A percentile compares a stretch with the other conserved stretches of the same genome.
Conservation (phyloP, 1,284 basidiomycete species). For the Microstroma glucosiphilum region DNA sequence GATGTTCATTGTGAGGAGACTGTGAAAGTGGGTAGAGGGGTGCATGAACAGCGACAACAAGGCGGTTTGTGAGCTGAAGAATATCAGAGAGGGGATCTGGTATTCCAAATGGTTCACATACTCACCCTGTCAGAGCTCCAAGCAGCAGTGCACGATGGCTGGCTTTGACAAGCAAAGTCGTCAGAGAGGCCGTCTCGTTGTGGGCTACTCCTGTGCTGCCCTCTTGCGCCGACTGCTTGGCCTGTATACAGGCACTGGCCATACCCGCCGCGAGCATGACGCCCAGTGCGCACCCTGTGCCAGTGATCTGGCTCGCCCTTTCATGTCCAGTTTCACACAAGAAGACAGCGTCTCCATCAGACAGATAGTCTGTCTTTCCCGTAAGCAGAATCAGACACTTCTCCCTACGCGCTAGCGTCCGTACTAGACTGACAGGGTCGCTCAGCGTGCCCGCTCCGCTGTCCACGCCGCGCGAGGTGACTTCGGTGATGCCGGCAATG, state of each 20-base stretch:
- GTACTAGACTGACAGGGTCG: constrained; percentile 68
- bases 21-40: no score
- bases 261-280: constrained; percentile 71
- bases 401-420: constrained; percentile 66
- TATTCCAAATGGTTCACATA: no score
- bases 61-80: no score
- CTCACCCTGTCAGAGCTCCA: constrained; percentile 30
- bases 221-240: constrained; percentile 7
- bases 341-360: constrained; percentile 69
- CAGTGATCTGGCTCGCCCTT: constrained; percentile 74
- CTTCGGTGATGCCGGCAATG: constrained; percentile 64
- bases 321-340: constrained; percentile 69
- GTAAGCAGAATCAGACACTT: constrained; percentile 77
- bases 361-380: constrained; percentile 76
- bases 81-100: no score
- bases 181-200: constrained; percentile 9
- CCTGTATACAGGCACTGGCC: constrained; percentile 56
- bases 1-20: constrained; percentile 68
- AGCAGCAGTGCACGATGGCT: constrained; percentile 27
- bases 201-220: neutral
- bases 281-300: constrained; percentile 82
- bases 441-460: constrained; percentile 69
- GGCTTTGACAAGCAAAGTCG: constrained; percentile 24
- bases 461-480: constrained; percentile 79
- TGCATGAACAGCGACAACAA: no score